Evolutionary conservation across 352 stramenopile genomes (phyloP).

Genomic region (Pythium rishiriense): DNA sequence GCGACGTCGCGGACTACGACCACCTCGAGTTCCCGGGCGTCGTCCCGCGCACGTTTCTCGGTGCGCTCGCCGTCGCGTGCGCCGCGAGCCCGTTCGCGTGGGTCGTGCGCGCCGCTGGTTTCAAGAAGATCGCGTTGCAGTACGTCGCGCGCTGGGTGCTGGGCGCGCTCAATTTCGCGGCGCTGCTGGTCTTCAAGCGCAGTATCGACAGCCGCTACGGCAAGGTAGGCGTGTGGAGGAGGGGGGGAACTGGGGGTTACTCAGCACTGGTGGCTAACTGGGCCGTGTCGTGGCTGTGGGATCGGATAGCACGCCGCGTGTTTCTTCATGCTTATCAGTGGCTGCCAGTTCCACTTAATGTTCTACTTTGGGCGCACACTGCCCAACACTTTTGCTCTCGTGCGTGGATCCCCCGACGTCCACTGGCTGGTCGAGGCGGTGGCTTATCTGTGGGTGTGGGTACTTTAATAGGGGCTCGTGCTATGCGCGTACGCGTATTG

Average conservation of each 20-base stretch:
- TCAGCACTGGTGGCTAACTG: too few relatives aligned
- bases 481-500: conserved; percentile 65
- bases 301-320: conserved; percentile 50
- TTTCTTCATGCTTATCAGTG: conserved; percentile 89
- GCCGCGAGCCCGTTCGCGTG: conserved; percentile 46
- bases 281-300: background rate
- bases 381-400: conserved; percentile 97
- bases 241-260: background rate
- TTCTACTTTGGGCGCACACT: conserved; percentile 98
- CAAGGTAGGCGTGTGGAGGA: conserved; percentile 27
- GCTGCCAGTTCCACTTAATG: conserved; percentile 96
- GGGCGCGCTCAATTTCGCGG: conserved; percentile 52
- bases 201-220: conserved; percentile 59
- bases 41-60: conserved; percentile 97
- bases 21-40: conserved; percentile 98
- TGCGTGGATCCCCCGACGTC: conserved; percentile 16
- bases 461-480: conserved; percentile 45
- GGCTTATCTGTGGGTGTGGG: background rate
- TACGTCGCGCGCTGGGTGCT: conserved; percentile 60
- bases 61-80: conserved; percentile 67
- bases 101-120: conserved; percentile 14
- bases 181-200: conserved; percentile 64
- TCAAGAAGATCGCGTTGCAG: conserved; percentile 63
- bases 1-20: conserved; percentile 85
- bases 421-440: background rate